Base-by-base conservation (phyloP, 805 yeast genomes). In the Starmerella bombicola region DNA sequence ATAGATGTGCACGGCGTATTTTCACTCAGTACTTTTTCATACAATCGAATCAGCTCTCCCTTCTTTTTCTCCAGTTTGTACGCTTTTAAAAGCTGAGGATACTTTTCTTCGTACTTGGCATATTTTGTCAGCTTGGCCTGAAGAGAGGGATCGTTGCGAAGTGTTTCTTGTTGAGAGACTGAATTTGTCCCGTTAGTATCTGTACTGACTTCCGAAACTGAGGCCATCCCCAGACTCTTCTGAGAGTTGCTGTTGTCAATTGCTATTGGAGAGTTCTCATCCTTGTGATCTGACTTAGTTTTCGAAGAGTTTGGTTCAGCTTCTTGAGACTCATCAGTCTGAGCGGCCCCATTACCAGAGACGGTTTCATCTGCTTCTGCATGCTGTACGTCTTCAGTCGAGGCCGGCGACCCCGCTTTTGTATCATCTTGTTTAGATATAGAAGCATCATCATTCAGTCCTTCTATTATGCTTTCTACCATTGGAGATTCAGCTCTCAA, bases 71-170 rank as follows among this genome's bases (percentile, higher is more conserved):
- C 95, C 1, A 69, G 64, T 55, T 84, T 81, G 62, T 83, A 91
- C 0, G 97, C 95, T 33, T 79, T 79, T 37, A 85, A 68, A 13
- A 88, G 64, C 32, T 51, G 63, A 0, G 98, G 98, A 56, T 91
- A 88, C 58, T 84, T 85, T 37, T 79, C 80, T 58, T 88, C 97
- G 58, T 86, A 88, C 57, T 84, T 45, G 18, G 53, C 53, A 24
- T 52, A 50, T 39, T 53, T 52, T 23, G 50, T 45, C 5, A 54
- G 48, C 33, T 53, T 53, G 1, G 48, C 46, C 12, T 47, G 47
- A 9, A 47, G 30, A 6, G 20, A 21, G 8, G 38, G 32, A 12
- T 37, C 44, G 13, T 22, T 20, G 9, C 16, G 17, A 10, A 6
- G 12, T 16, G 15, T 31, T n/a, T 31, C 18, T 13, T 24, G 28